Percentiles rank a stretch among this genome's conserved stretches.
Conservation (phyloP, 768 basidiomycete species). For the Boletus sp. region DNA sequence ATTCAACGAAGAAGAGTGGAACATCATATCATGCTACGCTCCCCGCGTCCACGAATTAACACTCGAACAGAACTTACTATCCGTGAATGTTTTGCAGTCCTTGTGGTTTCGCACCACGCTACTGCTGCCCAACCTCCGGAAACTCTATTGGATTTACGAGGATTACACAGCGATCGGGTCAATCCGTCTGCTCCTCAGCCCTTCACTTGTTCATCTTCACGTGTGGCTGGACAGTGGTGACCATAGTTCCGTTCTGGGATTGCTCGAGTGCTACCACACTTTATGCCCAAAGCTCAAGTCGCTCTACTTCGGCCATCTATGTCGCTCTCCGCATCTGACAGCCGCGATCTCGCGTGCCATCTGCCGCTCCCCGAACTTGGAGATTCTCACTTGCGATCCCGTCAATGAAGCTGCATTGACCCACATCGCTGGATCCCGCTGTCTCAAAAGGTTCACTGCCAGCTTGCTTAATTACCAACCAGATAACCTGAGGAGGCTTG, state of each 20-base stretch:
- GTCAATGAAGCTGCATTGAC: slow-evolving; percentile 1
- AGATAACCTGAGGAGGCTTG: not conserved
- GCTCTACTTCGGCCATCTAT: not conserved
- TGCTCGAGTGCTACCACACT: slow-evolving; percentile 3
- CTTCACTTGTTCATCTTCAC: slow-evolving; percentile 3
- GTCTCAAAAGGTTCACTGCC: not conserved
- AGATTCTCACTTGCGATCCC: not conserved
- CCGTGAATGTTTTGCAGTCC: slow-evolving; percentile 1
- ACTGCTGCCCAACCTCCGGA: slow-evolving; percentile 11
- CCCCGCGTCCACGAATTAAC: slow-evolving; percentile 7
- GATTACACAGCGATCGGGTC: not conserved
- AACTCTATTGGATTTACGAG: not conserved
- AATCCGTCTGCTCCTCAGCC: slow-evolving; percentile 10
- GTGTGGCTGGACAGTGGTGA: not conserved
- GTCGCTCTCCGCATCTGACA: not conserved
- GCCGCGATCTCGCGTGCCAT: slow-evolving; percentile 3
- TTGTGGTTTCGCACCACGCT: not conserved
- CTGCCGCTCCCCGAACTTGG: not conserved
- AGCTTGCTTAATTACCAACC: not conserved
- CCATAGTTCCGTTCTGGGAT: not conserved
- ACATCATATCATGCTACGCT: slow-evolving; percentile 1
- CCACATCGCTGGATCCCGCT: not conserved
- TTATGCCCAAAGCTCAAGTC: slow-evolving; percentile 10
- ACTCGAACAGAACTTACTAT: not conserved
- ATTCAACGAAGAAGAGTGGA: slow-evolving; percentile 5